phyloP scores from a whole-genome alignment of 306 rosid genomes.

The Myrica gale region DNA sequence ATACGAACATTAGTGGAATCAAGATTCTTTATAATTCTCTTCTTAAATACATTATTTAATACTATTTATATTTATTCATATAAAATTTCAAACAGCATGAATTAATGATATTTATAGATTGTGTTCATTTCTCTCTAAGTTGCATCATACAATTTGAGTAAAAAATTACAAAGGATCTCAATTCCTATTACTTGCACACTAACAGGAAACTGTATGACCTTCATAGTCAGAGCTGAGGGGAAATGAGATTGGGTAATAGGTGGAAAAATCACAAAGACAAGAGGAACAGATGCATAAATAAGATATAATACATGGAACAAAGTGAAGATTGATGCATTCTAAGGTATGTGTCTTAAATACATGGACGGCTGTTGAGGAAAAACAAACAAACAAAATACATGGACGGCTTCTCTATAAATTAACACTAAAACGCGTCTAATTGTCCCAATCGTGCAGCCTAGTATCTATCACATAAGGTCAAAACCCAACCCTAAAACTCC shows the following conservation, averaged over 20 bases:
- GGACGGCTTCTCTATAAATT: slow-evolving; percentile 7
- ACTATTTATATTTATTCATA: too few relatives aligned
- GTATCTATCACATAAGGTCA: slow-evolving; percentile 29
- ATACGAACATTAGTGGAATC: too few relatives aligned
- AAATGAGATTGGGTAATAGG: neutral
- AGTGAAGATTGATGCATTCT: neutral
- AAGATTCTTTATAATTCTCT: too few relatives aligned
- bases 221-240: neutral
- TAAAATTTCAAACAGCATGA: too few relatives aligned
- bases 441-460: slow-evolving; percentile 46
- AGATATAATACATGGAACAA: neutral
- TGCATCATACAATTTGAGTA: too few relatives aligned
- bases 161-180: too few relatives aligned
- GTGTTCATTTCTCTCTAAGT: too few relatives aligned
- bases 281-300: neutral
- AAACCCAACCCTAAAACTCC: slow-evolving; percentile 27
- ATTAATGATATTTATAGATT: too few relatives aligned
- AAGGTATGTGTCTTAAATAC: neutral
- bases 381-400: too few relatives aligned
- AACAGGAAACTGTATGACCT: neutral
- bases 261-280: neutral
- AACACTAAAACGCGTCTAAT: neutral
- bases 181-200: too few relatives aligned
- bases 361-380: too few relatives aligned
- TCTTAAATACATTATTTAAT: too few relatives aligned